Base-by-base conservation (phyloP, 495 filamentous ascomycete species). In the Daldinia concentrica region DNA sequence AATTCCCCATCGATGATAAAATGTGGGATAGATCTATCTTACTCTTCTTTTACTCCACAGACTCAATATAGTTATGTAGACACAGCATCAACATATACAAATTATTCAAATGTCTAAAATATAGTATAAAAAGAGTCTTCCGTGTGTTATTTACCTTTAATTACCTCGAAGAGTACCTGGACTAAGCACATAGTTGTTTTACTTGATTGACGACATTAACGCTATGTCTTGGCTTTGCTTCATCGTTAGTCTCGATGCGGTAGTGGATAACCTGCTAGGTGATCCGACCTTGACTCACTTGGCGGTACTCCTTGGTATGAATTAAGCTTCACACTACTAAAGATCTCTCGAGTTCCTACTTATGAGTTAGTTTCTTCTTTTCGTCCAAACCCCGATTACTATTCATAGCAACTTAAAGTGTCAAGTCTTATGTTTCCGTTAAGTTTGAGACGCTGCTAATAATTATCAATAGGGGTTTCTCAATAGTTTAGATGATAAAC, bases 201-300 rank as follows among this genome's bases (percentile, higher is more conserved):
- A 26, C 26, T 54, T 59, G 55, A n/a, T 39, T 7, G 19, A 50
- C 43, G 64, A 14, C 12, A 37, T 45, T 22, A 56, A 27, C 32
- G 59, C 58, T 15, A 68, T 48, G 9, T 68, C 64, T 72, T 72
- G 64, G 69, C 69, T 64, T 57, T 64, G 64, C 64, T 63, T 72
- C 64, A 68, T 37, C 45, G 24, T 14, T 37, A n/a, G 12, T 37
- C 45, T 45, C 27, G 55, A 64, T 60, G 27, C 43, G 30, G 54
- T 22, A 51, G 56, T 24, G 43, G 67, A 12, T 43, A 61, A 24
- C 22, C 43, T 54, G 48, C 14, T 32, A 43, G 39, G 24, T 4
- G 32, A 59, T 54, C 59, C 58, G 43, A 29, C 58, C 58, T 57
- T 62, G 32, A 66, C 36, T 41, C 6, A 52, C 57, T 63, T 63